Conservation (phyloP, 768 basidiomycete genomes). For the Russula sp. region DNA sequence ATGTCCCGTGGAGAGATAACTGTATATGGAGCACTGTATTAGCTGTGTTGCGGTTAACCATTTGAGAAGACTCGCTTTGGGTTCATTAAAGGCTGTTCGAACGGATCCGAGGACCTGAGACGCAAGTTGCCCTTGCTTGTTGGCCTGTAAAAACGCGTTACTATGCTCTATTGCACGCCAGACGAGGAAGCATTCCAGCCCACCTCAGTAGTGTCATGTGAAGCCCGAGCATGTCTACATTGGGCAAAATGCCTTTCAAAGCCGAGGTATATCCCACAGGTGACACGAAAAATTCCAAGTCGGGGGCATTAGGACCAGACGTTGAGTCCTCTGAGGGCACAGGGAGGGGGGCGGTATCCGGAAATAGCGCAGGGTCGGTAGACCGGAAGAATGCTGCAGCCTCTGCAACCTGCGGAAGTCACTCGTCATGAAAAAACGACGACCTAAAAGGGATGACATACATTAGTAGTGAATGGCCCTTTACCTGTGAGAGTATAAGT, state of each 20-base stretch:
- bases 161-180: neutral
- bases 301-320: constrained; percentile 30
- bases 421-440: neutral
- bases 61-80: constrained; percentile 31
- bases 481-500: constrained; percentile 40
- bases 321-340: constrained; percentile 26
- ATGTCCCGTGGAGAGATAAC: constrained; percentile 37
- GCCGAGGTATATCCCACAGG: constrained; percentile 25
- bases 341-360: constrained; percentile 17
- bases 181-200: neutral
- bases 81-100: constrained; percentile 38
- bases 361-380: constrained; percentile 41
- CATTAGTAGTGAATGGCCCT: constrained; percentile 50
- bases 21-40: constrained; percentile 16
- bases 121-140: constrained; percentile 36
- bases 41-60: constrained; percentile 2
- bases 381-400: constrained; percentile 48
- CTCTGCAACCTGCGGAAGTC: constrained; percentile 31
- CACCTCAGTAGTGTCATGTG: constrained; percentile 30
- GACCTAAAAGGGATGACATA: constrained; percentile 24
- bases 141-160: constrained; percentile 29
- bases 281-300: constrained; percentile 30
- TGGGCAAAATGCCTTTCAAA: constrained; percentile 10
- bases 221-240: constrained; percentile 23
- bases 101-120: constrained; percentile 36